Conservation (phyloP, 805 yeast species). For the Suhomyces vadensis region DNA sequence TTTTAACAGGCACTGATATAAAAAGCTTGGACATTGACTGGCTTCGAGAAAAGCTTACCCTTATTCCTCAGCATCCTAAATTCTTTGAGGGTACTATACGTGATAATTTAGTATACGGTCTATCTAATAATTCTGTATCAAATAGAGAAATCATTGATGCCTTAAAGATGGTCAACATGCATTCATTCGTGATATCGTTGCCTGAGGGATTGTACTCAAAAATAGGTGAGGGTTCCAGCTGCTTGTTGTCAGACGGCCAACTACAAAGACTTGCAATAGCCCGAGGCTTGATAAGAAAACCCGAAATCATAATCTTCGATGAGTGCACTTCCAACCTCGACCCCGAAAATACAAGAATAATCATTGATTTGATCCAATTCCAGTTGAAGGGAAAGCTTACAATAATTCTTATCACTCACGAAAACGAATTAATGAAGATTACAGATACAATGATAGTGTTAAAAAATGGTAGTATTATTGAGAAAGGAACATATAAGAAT, state of each 20-base stretch:
- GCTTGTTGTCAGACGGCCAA: slow-evolving; percentile 84
- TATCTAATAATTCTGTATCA: slow-evolving; percentile 12
- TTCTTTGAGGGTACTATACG: slow-evolving; percentile 73
- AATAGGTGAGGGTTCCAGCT: slow-evolving; percentile 49
- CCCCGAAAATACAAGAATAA: slow-evolving; percentile 50
- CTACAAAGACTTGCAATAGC: slow-evolving; percentile 83
- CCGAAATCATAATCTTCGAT: slow-evolving; percentile 70
- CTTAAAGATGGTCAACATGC: slow-evolving; percentile 50
- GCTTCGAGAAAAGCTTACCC: slow-evolving; percentile 55
- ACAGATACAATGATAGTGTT: slow-evolving; percentile 54
- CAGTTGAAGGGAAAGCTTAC: slow-evolving; percentile 36
- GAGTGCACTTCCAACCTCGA: slow-evolving; percentile 92
- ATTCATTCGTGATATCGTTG: slow-evolving; percentile 53
- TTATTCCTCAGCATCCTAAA: slow-evolving; percentile 74
- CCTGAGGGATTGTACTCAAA: slow-evolving; percentile 61
- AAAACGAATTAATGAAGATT: slow-evolving; percentile 59
- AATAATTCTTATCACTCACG: slow-evolving; percentile 72
- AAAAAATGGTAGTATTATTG: slow-evolving; percentile 49
- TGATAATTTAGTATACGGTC: slow-evolving; percentile 71
- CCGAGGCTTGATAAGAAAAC: slow-evolving; percentile 70
- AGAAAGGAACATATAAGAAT: slow-evolving; percentile 41
- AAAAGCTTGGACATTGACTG: slow-evolving; percentile 43
- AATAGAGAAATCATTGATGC: slow-evolving; percentile 36
- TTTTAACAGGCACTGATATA: slow-evolving; percentile 51
- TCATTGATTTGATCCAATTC: slow-evolving; percentile 50